These are phyloP conservation scores for Theileria orientalis DNA, from an alignment of 169 alveolate genomes.

Conservation along the genomic window DNA sequence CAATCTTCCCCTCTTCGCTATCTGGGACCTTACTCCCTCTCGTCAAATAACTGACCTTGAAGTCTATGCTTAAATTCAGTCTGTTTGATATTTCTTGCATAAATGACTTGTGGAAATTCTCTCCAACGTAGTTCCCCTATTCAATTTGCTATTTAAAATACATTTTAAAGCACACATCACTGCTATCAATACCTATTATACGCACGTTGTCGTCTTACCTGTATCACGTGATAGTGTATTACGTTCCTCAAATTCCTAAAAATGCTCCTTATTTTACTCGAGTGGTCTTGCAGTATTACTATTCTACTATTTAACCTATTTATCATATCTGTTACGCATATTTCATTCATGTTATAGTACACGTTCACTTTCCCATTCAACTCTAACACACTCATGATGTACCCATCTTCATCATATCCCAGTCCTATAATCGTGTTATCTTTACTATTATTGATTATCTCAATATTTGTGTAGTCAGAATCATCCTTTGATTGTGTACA, in stretches of 20 bases:
- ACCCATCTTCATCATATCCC: slow-evolving; percentile 40
- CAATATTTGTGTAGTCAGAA: neutral
- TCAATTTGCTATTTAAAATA: neutral
- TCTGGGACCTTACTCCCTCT: neutral
- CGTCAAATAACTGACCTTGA: neutral
- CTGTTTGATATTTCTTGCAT: neutral
- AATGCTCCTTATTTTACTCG: slow-evolving; percentile 15
- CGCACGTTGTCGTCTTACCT: slow-evolving; percentile 46
- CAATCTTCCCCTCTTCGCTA: neutral
- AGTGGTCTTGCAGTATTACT: slow-evolving; percentile 40
- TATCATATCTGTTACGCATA: slow-evolving; percentile 31
- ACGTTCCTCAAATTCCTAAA: slow-evolving; percentile 23
- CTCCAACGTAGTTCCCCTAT: slow-evolving; percentile 1
- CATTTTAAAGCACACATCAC: slow-evolving; percentile 8
- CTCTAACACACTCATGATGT: slow-evolving; percentile 34
- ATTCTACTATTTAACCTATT: slow-evolving; percentile 15
- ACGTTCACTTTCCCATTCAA: slow-evolving; percentile 20
- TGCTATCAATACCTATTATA: slow-evolving; percentile 14
- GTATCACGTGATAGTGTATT: slow-evolving; percentile 42
- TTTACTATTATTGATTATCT: neutral
- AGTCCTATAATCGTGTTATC: slow-evolving; percentile 18
- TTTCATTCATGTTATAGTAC: slow-evolving; percentile 22
- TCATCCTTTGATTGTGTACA: neutral
- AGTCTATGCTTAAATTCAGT: neutral
- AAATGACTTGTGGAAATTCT: neutral